phyloP scores from a whole-genome alignment of 306 rosid genomes.

The Phaseolus lunatus region DNA sequence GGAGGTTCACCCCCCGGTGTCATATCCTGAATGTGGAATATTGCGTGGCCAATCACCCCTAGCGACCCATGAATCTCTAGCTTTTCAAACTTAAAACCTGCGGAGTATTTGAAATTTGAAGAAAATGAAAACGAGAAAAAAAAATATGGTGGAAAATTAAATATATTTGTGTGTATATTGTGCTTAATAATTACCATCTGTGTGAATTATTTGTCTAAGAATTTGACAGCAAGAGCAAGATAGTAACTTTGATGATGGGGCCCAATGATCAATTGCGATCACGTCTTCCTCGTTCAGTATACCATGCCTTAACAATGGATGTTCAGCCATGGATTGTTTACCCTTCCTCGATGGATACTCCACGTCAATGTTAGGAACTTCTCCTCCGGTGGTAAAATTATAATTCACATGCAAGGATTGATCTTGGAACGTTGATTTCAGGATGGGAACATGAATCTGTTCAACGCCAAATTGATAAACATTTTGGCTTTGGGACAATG shows the following conservation, averaged over 20 bases:
- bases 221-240: constrained; percentile 69
- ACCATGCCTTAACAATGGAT: not conserved
- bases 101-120: not conserved
- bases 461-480: not conserved
- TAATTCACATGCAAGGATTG: not conserved
- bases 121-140: not conserved
- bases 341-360: not conserved
- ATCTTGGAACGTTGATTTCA: not conserved
- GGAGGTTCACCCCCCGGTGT: constrained; percentile 29
- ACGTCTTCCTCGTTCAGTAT: not conserved
- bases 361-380: not conserved
- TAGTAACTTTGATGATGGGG: constrained; percentile 46
- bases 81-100: constrained; percentile 56
- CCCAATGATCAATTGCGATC: constrained; percentile 37
- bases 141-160: not conserved
- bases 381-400: not conserved
- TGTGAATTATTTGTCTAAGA: constrained; percentile 68
- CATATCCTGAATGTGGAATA: constrained; percentile 38
- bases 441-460: not conserved
- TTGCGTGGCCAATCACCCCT: constrained; percentile 69
- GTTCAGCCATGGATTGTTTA: not conserved
- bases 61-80: constrained; percentile 80
- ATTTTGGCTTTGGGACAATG: not conserved
- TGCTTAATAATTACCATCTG: constrained; percentile 48
- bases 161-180: not conserved